Evolutionary conservation across 2,329 filamentous ascomycete species (phyloP).

Genomic region (Penicillium vulpinum): DNA sequence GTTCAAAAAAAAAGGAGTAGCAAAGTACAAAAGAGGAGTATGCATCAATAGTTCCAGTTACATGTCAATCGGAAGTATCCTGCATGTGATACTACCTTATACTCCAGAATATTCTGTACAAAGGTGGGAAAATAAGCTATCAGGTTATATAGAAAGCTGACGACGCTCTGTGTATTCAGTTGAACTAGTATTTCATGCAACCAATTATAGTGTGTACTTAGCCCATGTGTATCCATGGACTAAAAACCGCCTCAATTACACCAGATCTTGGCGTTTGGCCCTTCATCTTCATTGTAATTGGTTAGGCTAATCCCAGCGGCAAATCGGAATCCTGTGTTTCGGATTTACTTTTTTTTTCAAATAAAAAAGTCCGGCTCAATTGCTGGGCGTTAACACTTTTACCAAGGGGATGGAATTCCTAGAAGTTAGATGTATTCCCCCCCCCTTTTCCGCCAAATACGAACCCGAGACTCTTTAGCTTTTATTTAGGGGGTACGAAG

Average conservation of each 20-base stretch:
- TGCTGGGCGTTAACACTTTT: neutral
- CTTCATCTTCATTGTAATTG: neutral
- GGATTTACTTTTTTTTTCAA: neutral
- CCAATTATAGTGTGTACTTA: neutral
- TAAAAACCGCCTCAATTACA: constrained; percentile 5
- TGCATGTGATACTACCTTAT: too few species aligned
- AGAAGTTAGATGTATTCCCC: too few species aligned
- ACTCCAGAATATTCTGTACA: too few species aligned
- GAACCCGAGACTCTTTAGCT: neutral
- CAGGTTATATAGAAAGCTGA: neutral
- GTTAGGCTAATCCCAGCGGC: neutral
- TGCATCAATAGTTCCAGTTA: too few species aligned
- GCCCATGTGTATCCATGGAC: neutral
- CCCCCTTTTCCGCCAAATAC: constrained; percentile 5
- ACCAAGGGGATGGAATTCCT: constrained; percentile 5
- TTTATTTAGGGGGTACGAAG: neutral
- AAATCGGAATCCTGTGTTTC: neutral
- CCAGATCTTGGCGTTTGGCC: constrained; percentile 5
- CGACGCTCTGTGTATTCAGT: neutral
- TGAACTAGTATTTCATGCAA: neutral
- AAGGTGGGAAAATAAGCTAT: too few species aligned
- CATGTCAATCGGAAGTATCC: too few species aligned
- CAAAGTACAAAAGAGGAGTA: too few species aligned
- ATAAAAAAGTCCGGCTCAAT: too few species aligned
- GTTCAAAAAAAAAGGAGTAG: too few species aligned